These are phyloP conservation scores for Epichloe hybrida DNA, from an alignment of 2,329 filamentous ascomycete genomes.

Conservation along the genomic window DNA sequence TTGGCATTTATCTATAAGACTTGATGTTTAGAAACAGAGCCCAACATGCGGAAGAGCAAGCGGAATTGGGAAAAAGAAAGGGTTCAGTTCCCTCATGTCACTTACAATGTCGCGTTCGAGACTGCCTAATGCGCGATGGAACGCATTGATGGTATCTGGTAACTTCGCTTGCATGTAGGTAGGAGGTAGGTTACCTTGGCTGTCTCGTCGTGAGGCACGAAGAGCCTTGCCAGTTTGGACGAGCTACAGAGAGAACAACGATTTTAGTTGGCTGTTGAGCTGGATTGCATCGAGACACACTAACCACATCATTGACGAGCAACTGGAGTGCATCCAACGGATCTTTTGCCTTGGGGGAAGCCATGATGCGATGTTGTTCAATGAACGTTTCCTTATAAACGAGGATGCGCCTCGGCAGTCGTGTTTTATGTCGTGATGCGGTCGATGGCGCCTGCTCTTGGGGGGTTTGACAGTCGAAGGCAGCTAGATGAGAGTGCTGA, in stretches of 20 bases:
- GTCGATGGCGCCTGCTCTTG: not conserved
- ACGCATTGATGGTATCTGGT: constrained; percentile 31
- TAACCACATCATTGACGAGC: constrained; percentile 41
- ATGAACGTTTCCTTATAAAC: not conserved
- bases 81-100: not conserved
- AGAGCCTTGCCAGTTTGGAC: constrained; percentile 46
- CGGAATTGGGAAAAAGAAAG: not conserved
- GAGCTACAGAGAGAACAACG: constrained; percentile 26
- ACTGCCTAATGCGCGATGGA: constrained; percentile 41
- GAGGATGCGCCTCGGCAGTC: not conserved
- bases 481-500: not conserved
- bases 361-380: constrained; percentile 7
- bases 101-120: constrained; percentile 45
- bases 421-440: not conserved
- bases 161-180: constrained; percentile 27
- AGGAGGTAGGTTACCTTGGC: constrained; percentile 23
- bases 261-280: not conserved
- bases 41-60: not conserved
- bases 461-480: not conserved
- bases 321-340: constrained; percentile 35
- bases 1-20: constrained; percentile 31
- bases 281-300: constrained; percentile 12
- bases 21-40: not conserved
- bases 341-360: constrained; percentile 19
- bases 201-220: constrained; percentile 32